Evolutionary conservation across 164 flowering plant genomes (phyloP), one percentile per base, ranked within the genome.

Genomic region (Aristolochia fimbriata): DNA sequence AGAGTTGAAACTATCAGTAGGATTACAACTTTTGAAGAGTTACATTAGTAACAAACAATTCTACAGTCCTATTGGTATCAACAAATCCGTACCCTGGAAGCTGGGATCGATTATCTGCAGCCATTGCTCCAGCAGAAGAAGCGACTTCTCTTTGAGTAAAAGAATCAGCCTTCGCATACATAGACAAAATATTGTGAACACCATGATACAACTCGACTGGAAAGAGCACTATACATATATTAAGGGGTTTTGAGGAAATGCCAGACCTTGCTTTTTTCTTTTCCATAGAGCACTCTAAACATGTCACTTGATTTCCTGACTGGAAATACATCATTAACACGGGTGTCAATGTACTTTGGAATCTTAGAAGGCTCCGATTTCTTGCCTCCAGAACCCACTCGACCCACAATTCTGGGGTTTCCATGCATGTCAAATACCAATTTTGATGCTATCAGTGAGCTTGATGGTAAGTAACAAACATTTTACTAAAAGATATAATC

Each of bases 281-380:
- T 88, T 54, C 71, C 76, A 59, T 76, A 62, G n/a, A 71, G 74
- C 75, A 74, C 55, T 68, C 65, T 76, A 46, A 80, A 70, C 73
- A 84, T 80, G 63, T 61, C 60, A 61, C 68, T 74, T 53, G 80
- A 77, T 69, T 94, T 94, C 67, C 70, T 83, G 56, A 67, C 90
- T 58, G 95, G 96, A 78, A 62, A 94, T 22, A 83, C 84, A 61
- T 80, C 93, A 78, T 82, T 79, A 70, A 94, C 62, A 65, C 88
- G 87, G 12, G 80, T 90, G 51, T 91, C 82, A 60, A 76, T 77
- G 68, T 81, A 93, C 72, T 81, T 88, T 57, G 91, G 78, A 61
- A 55, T 71, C 64, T 76, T 82, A 27, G 70, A 46, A 11, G 64
- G 21, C 64, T 80, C 88, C 27, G 76, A 62, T 67, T 83, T 88